These are phyloP conservation scores for Alectoria sarmentosa DNA, from an alignment of 495 filamentous ascomycete genomes.

Conservation along the genomic window DNA sequence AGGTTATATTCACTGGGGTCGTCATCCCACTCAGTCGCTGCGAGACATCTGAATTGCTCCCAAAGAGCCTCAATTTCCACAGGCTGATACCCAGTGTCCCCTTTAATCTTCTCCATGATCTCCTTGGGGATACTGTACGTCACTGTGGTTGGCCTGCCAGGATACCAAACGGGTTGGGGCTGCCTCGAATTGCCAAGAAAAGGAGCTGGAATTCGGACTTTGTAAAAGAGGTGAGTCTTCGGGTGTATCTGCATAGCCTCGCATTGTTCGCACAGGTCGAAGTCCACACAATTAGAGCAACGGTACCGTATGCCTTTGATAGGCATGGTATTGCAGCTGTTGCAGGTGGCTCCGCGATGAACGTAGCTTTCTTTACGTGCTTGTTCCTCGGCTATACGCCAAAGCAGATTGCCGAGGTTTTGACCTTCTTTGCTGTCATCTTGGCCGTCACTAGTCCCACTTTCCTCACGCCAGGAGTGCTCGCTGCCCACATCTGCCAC, in stretches of 20 bases:
- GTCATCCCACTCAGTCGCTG: conserved; percentile 73
- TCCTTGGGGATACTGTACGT: conserved; percentile 55
- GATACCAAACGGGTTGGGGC: conserved; percentile 78
- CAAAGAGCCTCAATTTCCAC: conserved; percentile 86
- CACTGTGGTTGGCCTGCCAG: conserved; percentile 70
- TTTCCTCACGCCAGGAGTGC: conserved; percentile 5
- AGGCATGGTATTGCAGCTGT: conserved; percentile 74
- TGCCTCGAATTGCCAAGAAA: conserved; percentile 59
- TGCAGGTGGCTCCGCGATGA: conserved; percentile 90
- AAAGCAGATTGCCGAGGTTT: conserved; percentile 65
- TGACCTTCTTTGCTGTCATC: conserved; percentile 48
- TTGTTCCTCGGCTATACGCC: conserved; percentile 77
- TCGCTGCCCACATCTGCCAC: conserved; percentile 9
- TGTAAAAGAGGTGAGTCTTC: conserved; percentile 95
- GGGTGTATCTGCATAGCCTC: conserved; percentile 77
- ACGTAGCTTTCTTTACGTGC: conserved; percentile 78
- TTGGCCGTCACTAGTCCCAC: conserved; percentile 8
- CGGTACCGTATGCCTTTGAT: conserved; percentile 89
- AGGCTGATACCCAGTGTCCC: conserved; percentile 69
- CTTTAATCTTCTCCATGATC: conserved; percentile 56
- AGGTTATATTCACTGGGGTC: conserved; percentile 70
- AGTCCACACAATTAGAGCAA: conserved; percentile 88
- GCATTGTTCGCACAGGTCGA: conserved; percentile 83
- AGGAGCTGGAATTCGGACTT: conserved; percentile 69
- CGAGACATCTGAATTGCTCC: conserved; percentile 93